A percentile compares a stretch with the other conserved stretches of the same genome.
Evolutionary conservation across 352 stramenopile genomes (phyloP).

Genomic region (Globisporangium parvum): DNA sequence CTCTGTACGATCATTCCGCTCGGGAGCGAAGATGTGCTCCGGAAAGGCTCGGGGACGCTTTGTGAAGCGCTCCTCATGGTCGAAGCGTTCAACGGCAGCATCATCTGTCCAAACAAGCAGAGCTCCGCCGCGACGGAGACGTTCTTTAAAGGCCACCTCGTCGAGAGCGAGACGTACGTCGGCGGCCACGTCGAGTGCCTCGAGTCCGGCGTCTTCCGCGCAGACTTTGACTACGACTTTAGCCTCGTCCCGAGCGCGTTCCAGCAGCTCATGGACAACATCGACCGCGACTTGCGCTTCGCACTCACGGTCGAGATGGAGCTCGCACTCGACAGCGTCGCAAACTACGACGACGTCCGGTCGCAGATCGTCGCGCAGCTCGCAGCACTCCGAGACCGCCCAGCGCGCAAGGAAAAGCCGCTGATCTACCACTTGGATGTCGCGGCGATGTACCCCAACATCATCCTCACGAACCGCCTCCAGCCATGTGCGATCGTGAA

Average conservation of each 20-base stretch:
- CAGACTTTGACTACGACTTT: slow-evolving; percentile 98
- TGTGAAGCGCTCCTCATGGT: slow-evolving; percentile 99
- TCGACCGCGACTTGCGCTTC: slow-evolving; percentile 97
- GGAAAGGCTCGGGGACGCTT: slow-evolving; percentile 94
- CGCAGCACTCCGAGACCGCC: slow-evolving; percentile 91
- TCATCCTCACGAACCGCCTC: slow-evolving; percentile 99
- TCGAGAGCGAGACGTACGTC: slow-evolving; percentile 99
- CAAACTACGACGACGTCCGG: slow-evolving; percentile 85
- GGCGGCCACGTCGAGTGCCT: slow-evolving; percentile 99
- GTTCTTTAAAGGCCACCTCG: slow-evolving; percentile 92
- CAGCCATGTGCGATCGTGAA: slow-evolving; percentile 97
- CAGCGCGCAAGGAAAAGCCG: slow-evolving; percentile 87
- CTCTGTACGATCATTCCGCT: slow-evolving; percentile 99
- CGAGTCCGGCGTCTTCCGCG: slow-evolving; percentile 97
- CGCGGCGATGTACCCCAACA: slow-evolving; percentile 99
- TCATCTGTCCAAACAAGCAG: slow-evolving; percentile 99
- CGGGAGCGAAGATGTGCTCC: slow-evolving; percentile 96
- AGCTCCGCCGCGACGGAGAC: slow-evolving; percentile 66
- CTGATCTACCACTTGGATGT: slow-evolving; percentile 99
- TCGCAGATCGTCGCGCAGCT: slow-evolving; percentile 92
- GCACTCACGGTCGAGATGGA: slow-evolving; percentile 92
- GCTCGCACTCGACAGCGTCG: slow-evolving; percentile 85
- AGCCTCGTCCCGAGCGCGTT: slow-evolving; percentile 92
- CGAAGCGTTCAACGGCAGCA: slow-evolving; percentile 93
- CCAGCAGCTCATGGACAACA: slow-evolving; percentile 94